Evolutionary conservation across 2,329 filamentous ascomycete species (phyloP).

Genomic region (Achaetomium macrosporum): DNA sequence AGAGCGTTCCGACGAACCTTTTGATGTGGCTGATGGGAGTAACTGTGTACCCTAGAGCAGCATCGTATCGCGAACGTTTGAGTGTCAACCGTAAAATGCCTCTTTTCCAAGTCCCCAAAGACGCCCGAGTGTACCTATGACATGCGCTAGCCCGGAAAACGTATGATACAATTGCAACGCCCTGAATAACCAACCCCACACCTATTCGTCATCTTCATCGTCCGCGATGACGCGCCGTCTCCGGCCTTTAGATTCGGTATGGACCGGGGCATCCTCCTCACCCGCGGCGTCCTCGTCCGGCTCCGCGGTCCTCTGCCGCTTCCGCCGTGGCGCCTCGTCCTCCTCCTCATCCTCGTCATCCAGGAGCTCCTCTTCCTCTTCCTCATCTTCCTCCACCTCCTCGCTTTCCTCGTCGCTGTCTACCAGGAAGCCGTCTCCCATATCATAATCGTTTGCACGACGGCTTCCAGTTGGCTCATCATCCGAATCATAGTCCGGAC

Average conservation of each 20-base stretch:
- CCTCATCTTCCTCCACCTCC: constrained; percentile 52
- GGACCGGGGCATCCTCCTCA: constrained; percentile 43
- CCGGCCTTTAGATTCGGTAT: constrained; percentile 17
- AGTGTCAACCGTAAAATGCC: neutral
- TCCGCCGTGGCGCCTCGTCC: constrained; percentile 39
- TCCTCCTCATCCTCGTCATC: constrained; percentile 47
- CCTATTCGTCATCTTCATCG: constrained; percentile 26
- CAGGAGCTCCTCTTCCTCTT: constrained; percentile 55
- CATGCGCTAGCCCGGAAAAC: constrained; percentile 7
- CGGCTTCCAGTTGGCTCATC: constrained; percentile 59
- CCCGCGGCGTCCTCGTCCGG: constrained; percentile 46
- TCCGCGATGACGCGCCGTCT: constrained; percentile 25
- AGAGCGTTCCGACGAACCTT: too few relatives aligned
- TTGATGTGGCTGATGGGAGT: too few relatives aligned
- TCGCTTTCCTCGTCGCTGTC: constrained; percentile 66
- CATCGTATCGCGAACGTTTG: too few relatives aligned
- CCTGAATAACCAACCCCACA: neutral
- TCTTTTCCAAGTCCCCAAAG: neutral
- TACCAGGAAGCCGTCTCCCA: constrained; percentile 74
- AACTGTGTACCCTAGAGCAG: too few relatives aligned
- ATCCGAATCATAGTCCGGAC: constrained; percentile 69
- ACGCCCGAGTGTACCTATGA: constrained; percentile 8
- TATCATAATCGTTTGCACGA: constrained; percentile 69
- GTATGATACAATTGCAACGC: constrained; percentile 7
- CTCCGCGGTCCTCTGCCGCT: constrained; percentile 47